A percentile compares a stretch with the other conserved stretches of the same genome.
Conservation (phyloP, 2,329 filamentous ascomycete genomes). For the Erysiphe pisi region DNA sequence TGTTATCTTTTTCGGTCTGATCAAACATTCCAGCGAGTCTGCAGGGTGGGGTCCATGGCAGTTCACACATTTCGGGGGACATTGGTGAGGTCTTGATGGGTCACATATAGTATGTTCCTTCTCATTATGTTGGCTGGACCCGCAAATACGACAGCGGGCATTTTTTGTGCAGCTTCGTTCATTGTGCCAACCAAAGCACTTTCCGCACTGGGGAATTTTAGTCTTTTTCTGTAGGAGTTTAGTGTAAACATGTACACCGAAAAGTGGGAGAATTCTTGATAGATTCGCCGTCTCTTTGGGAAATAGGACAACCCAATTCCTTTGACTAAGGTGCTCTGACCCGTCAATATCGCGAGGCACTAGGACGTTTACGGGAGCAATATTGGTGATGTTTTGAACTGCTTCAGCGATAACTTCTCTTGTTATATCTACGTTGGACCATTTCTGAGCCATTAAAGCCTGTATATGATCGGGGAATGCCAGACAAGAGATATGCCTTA, state of each 20-base stretch:
- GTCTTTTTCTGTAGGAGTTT: too few relatives aligned
- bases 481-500: too few relatives aligned
- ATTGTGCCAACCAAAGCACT: too few relatives aligned
- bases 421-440: background rate
- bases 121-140: background rate
- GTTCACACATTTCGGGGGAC: too few relatives aligned
- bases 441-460: background rate
- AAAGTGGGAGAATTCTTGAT: background rate
- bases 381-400: background rate
- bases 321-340: too few relatives aligned
- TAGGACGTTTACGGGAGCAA: background rate
- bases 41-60: too few relatives aligned
- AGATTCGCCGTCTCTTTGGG: background rate
- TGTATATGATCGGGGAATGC: background rate
- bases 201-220: too few relatives aligned
- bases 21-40: too few relatives aligned
- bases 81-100: background rate
- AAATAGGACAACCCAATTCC: too few relatives aligned
- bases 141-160: background rate
- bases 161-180: too few relatives aligned
- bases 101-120: background rate
- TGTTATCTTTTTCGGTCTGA: too few relatives aligned
- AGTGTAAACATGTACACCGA: background rate
- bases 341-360: background rate
- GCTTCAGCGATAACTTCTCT: background rate